Base-by-base conservation (phyloP, 2,329 filamentous ascomycete species). In the Trichoderma polysporum region DNA sequence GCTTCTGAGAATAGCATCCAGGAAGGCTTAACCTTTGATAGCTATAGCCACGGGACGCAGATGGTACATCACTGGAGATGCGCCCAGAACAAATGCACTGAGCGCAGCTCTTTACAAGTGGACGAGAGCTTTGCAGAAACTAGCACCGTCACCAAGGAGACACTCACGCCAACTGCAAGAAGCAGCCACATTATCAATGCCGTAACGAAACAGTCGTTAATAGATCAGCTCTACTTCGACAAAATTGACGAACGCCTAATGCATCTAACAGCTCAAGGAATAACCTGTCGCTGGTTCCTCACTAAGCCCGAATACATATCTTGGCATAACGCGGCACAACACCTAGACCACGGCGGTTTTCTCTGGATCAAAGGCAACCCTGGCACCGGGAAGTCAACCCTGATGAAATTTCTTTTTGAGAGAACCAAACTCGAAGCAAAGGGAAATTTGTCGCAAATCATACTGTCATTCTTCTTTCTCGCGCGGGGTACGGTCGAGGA, bases 401-500 rank as follows among this genome's bases (percentile, higher is more conserved):
- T 65, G 7, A 65, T 65, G 62, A 65, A 65, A 13, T 57, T 63
- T 1, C 47, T 65, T 10, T 56, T 65, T 2, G 39, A 56, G 15
- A 12, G 3, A 17, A 19, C 3, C 4, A 47, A 49, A 4, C 5
- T 3, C 6, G 27, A 39, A 6, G 22, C 31, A 1, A 65, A 12
- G 3, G 3, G 8, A 1, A 4, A 35, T 22, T 12, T 31, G 5
- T 25, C 25, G 7, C 19, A 39, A 17, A 41, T 49, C 8, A 19
- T 39, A 10, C 3, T 41, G 4, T 57, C 62, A 2, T 85, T 84
- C 73, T 86, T 85, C 74, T 86, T 85, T 76, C 82, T 84, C 57
- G 82, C 82, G 0, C 73, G 81, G 62, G 83, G 83, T 0, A 73
- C 73, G 0, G 25, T 71, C 8, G 72, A 83, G 9, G 82, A 86